A percentile compares a stretch with the other conserved stretches of the same genome.
Evolutionary conservation across 2,329 filamentous ascomycete genomes (phyloP).

Genomic region (Aspergillus persii): DNA sequence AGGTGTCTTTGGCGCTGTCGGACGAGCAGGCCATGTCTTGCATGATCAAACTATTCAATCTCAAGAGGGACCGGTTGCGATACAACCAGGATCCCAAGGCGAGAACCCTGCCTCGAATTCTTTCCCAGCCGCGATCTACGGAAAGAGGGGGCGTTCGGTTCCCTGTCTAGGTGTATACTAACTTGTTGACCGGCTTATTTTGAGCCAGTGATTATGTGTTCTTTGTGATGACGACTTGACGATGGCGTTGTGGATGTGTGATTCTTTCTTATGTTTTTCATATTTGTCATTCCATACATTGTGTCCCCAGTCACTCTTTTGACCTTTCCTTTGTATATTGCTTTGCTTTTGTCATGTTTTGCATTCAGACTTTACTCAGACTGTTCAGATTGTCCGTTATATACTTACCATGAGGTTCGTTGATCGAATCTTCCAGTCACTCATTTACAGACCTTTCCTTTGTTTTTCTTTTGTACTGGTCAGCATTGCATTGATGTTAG

Average conservation of each 20-base stretch:
- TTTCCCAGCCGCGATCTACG: conserved; percentile 17
- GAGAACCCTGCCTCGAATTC: conserved; percentile 14
- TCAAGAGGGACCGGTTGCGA: conserved; percentile 19
- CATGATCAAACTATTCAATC: conserved; percentile 19
- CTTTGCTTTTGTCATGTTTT: neutral
- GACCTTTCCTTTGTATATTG: neutral
- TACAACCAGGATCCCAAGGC: conserved; percentile 20
- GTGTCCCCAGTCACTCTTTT: neutral
- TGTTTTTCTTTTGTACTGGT: neutral
- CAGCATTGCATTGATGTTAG: neutral
- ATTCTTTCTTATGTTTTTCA: neutral
- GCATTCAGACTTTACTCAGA: neutral
- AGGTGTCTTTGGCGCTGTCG: conserved; percentile 7
- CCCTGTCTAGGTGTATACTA: conserved; percentile 11
- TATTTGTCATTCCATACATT: neutral
- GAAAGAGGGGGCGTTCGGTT: conserved; percentile 17
- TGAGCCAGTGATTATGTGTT: neutral
- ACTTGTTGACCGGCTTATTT: neutral
- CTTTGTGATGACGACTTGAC: neutral
- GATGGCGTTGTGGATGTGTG: neutral
- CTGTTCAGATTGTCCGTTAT: neutral
- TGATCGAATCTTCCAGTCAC: neutral
- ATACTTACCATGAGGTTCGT: neutral
- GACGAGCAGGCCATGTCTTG: conserved; percentile 21
- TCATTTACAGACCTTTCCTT: neutral